Percentiles rank a stretch among this genome's conserved stretches.
These are phyloP conservation scores for Aspergillus latus DNA, from an alignment of 2,329 filamentous ascomycete genomes.

Conservation along the genomic window DNA sequence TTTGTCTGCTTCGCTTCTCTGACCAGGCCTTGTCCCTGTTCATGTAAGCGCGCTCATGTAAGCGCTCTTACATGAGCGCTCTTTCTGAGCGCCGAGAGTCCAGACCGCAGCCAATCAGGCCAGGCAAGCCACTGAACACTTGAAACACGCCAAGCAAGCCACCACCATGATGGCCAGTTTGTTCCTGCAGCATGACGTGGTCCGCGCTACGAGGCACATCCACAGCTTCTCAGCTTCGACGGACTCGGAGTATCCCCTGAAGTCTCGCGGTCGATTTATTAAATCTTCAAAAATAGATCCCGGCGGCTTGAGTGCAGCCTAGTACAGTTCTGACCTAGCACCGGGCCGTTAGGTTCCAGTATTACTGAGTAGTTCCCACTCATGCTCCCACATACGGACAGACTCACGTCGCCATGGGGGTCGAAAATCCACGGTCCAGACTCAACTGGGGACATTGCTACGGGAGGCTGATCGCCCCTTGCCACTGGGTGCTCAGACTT, in stretches of 20 bases:
- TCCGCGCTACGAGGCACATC: neutral
- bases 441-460: neutral
- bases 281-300: neutral
- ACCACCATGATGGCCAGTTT: neutral
- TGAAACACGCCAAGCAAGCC: constrained; percentile 8
- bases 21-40: no score
- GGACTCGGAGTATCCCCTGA: neutral
- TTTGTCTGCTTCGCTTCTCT: no score
- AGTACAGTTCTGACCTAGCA: neutral
- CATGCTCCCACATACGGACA: no score
- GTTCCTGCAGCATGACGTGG: constrained; percentile 14
- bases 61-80: neutral
- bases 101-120: neutral
- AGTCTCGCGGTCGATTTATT: neutral
- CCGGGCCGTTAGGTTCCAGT: neutral
- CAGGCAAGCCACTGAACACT: neutral
- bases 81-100: neutral
- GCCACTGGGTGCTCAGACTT: neutral
- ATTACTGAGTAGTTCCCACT: no score
- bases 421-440: neutral
- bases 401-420: neutral
- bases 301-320: neutral
- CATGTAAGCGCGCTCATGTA: no score
- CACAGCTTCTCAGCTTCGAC: neutral
- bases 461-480: neutral